A percentile compares a stretch with the other conserved stretches of the same genome.
Conservation (phyloP, 2,329 filamentous ascomycete genomes). For the Septoria linicola region DNA sequence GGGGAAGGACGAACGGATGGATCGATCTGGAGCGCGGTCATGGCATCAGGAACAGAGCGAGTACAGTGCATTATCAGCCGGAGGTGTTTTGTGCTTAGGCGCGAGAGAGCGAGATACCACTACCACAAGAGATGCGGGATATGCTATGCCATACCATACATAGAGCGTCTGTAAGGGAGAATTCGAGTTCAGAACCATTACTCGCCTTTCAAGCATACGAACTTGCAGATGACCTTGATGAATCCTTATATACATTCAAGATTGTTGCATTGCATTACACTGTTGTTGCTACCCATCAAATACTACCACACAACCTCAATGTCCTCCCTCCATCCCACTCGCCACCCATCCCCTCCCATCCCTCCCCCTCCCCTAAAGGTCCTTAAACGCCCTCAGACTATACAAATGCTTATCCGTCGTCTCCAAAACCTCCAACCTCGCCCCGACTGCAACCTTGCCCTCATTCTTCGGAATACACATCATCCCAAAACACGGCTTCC, state of each 20-base stretch:
- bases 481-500: slow-evolving; percentile 68
- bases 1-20: too few relatives aligned
- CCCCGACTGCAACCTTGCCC: slow-evolving; percentile 57
- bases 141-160: not conserved
- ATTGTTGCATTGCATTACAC: too few relatives aligned
- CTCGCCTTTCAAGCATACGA: too few relatives aligned
- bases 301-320: too few relatives aligned
- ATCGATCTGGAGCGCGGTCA: not conserved
- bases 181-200: too few relatives aligned
- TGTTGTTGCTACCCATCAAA: too few relatives aligned
- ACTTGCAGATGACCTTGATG: too few relatives aligned
- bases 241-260: too few relatives aligned
- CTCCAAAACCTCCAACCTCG: slow-evolving; percentile 57
- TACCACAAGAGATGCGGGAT: not conserved
- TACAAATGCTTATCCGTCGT: slow-evolving; percentile 60
- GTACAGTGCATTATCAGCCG: not conserved
- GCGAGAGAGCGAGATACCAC: not conserved
- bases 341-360: too few relatives aligned
- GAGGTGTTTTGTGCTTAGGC: too few relatives aligned
- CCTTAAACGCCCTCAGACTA: slow-evolving; percentile 38
- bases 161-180: not conserved
- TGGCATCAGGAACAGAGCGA: not conserved
- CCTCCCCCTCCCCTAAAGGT: too few relatives aligned
- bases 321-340: too few relatives aligned
- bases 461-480: slow-evolving; percentile 59